Evolutionary conservation across 768 basidiomycete species (phyloP), one percentile per base, ranked within the genome.

Genomic region (Lactarius trivialis): DNA sequence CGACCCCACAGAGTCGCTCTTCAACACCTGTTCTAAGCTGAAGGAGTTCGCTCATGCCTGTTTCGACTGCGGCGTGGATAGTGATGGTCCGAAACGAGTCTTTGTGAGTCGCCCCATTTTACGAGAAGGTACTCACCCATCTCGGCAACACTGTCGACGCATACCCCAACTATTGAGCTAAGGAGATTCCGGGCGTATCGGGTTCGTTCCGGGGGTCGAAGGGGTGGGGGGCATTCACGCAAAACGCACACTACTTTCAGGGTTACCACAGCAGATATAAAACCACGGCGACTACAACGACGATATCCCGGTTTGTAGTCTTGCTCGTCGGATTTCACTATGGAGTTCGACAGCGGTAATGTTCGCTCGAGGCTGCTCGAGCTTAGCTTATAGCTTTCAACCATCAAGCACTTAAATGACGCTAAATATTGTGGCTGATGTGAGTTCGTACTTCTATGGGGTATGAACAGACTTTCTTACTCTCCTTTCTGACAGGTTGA

Each of bases 361-460:
- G 2, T 30, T 66, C 0, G 76, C 73, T 3, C 77, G 30, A 71
- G 75, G 39, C 70, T 76, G 0, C 71, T 72, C 3, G 81, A 85
- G 57, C 65, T 88, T 0, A 84, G 57, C 64, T 88, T 0, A 65
- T 77, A 0, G 83, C 77, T 67, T 88, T 0, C 74, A 84, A 3
- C 78, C 81, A 0, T 60, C 75, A 0, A 87, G 61, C 73, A 73
- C 2, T 79, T 77, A 76, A 84, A 84, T 39, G 77, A 80, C 0
- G 0, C 66, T 89, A 19, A 67, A 72, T 4, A 86, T 89, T 67
- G 89, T 90, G 86, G 85, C 85, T 0, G 80, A 83, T 59, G 85
- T 88, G 1, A 76, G 85, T 5, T 87, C 84, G 0, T 89, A 89
- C 65, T 89, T 89, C 71, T 85, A 89, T 77, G 88, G 89, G 86